Evolutionary conservation across 768 basidiomycete genomes (phyloP).

Genomic region (Boletus huronensis): DNA sequence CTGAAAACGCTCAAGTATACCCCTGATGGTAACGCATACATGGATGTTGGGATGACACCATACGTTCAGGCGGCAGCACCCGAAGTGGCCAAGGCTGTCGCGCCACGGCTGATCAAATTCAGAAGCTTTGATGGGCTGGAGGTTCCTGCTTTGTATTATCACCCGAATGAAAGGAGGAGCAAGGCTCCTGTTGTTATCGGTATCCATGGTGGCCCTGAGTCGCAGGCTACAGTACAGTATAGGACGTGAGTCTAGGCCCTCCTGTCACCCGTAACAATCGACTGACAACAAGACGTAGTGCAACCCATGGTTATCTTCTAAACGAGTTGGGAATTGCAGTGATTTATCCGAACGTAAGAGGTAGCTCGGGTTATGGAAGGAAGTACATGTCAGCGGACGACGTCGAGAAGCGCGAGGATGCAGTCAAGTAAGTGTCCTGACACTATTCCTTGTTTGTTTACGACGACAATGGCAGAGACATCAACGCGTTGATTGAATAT

Average conservation of each 20-base stretch:
- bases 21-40: constrained; percentile 24
- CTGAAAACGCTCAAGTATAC: constrained; percentile 20
- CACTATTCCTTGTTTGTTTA: background rate
- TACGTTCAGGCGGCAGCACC: constrained; percentile 36
- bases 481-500: constrained; percentile 36
- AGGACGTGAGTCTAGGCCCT: constrained; percentile 26
- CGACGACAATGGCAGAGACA: constrained; percentile 29
- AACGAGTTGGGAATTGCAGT: constrained; percentile 40
- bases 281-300: constrained; percentile 16
- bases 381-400: constrained; percentile 39
- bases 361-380: constrained; percentile 41
- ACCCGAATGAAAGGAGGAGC: constrained; percentile 29
- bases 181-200: constrained; percentile 33
- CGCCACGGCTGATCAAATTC: constrained; percentile 35
- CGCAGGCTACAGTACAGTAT: constrained; percentile 34
- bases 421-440: constrained; percentile 35
- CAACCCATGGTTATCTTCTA: constrained; percentile 39
- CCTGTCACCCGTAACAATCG: background rate
- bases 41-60: constrained; percentile 26
- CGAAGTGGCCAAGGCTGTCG: constrained; percentile 23
- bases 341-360: constrained; percentile 42
- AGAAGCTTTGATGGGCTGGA: constrained; percentile 41
- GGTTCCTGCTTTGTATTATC: constrained; percentile 42
- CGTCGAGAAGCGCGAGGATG: constrained; percentile 41
- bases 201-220: constrained; percentile 41